Base-by-base conservation (phyloP, 139 green algal genomes). In the Spirogloea muscicola region DNA sequence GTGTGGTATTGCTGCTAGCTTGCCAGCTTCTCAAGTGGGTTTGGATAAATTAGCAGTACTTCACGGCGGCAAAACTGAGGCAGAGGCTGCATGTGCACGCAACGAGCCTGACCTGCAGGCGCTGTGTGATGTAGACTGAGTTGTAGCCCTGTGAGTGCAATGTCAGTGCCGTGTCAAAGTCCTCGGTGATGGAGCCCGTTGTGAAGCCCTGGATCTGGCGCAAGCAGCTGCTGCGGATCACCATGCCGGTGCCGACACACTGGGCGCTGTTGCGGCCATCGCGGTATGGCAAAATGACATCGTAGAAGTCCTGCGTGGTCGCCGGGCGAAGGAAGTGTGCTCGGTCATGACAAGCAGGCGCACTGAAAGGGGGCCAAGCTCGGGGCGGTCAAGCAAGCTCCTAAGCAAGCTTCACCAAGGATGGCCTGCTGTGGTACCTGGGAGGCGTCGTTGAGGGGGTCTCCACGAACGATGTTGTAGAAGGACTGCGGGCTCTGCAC, bases 401-500 rank as follows among this genome's bases (percentile, higher is more conserved):
- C n/a, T n/a, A n/a, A n/a, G n/a, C n/a, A n/a, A n/a, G n/a, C n/a
- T n/a, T n/a, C n/a, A n/a, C n/a, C n/a, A n/a, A n/a, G n/a, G n/a
- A n/a, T n/a, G n/a, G n/a, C n/a, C n/a, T n/a, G n/a, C n/a, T n/a
- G n/a, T n/a, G n/a, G n/a, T n/a, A n/a, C n/a, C n/a, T n/a, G n/a
- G 16, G 67, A 76, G 0, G 49, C 31, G 58, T 79, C 70, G 2
- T 79, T 79, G 36, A 79, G 58, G 3, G 70, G 70, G 21, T 79
- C 70, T 1, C 70, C 70, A 31, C 60, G 46, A 7, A 75, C 60
- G 43, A 79, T 79, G 37, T 79, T 79, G 58, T 79, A 79, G 46
- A 79, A 79, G 13, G 70, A 66, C 48, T 79, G 70, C 44, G 70
- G 70, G 34, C 60, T 76, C 70, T 79, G 70, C 25, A 79, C 70